Evolutionary conservation across 768 basidiomycete species (phyloP).

Genomic region (Paxillus ammoniavirescens): DNA sequence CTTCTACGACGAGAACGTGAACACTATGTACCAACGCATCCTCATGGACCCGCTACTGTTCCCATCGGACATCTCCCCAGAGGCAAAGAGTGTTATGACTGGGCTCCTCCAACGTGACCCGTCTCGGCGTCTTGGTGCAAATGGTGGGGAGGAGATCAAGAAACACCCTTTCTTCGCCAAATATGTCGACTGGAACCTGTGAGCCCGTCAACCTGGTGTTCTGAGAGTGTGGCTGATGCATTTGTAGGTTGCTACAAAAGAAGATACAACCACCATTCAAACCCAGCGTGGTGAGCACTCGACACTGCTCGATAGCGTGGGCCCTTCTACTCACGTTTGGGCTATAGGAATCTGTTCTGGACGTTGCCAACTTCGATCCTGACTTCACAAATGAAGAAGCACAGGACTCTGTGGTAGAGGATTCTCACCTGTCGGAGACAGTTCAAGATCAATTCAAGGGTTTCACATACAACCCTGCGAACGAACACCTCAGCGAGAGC

Average conservation of each 20-base stretch:
- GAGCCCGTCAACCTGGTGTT: slow-evolving; percentile 21
- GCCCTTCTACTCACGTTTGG: slow-evolving; percentile 4
- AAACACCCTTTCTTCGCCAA: slow-evolving; percentile 92
- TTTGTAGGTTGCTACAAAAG: slow-evolving; percentile 71
- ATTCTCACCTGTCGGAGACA: slow-evolving; percentile 89
- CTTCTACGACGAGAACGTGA: slow-evolving; percentile 98
- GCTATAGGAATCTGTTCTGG: slow-evolving; percentile 80
- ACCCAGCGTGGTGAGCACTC: slow-evolving; percentile 78
- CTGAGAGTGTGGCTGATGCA: slow-evolving; percentile 1
- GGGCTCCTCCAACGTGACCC: slow-evolving; percentile 91
- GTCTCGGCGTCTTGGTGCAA: slow-evolving; percentile 77
- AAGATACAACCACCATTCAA: slow-evolving; percentile 98
- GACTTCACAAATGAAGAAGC: slow-evolving; percentile 97
- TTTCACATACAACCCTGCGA: slow-evolving; percentile 85
- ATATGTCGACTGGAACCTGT: slow-evolving; percentile 90
- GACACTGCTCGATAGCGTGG: neutral
- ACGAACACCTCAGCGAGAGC: slow-evolving; percentile 83
- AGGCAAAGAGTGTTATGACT: slow-evolving; percentile 87
- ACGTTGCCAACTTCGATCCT: slow-evolving; percentile 95
- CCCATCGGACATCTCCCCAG: slow-evolving; percentile 81
- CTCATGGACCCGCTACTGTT: slow-evolving; percentile 91
- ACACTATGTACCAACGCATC: slow-evolving; percentile 97
- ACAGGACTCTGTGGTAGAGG: slow-evolving; percentile 93
- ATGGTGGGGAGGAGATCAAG: slow-evolving; percentile 96
- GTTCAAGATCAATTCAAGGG: slow-evolving; percentile 96